Percentiles rank a stretch among this genome's conserved stretches.
phyloP scores from a whole-genome alignment of 768 basidiomycete genomes.

The Tulasnella sp. region DNA sequence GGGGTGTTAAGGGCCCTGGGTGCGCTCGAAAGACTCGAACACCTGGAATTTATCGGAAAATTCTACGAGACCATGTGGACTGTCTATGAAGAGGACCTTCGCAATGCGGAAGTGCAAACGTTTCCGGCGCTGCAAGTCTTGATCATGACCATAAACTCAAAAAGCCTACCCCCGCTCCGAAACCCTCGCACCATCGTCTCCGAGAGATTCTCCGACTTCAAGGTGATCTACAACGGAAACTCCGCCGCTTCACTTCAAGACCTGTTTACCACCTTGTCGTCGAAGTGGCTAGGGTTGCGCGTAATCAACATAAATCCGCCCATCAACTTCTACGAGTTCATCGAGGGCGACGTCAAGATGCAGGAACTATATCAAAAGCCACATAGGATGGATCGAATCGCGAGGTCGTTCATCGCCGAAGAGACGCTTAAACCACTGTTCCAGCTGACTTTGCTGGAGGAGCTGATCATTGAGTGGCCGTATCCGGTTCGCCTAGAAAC shows the following conservation, averaged over 20 bases:
- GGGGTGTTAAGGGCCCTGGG: neutral
- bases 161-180: neutral
- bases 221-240: conserved; percentile 7
- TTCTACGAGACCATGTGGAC: neutral
- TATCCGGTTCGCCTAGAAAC: neutral
- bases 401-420: neutral
- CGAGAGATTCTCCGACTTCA: neutral
- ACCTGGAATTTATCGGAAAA: neutral
- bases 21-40: neutral
- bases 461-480: conserved; percentile 10
- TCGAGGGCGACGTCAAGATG: conserved; percentile 6
- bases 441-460: neutral
- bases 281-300: neutral
- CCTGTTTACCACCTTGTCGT: neutral
- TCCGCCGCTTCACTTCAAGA: neutral
- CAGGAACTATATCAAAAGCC: conserved; percentile 11
- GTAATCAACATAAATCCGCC: neutral
- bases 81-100: neutral
- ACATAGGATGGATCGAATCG: conserved; percentile 1
- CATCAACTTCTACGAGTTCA: neutral
- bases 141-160: neutral
- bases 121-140: neutral
- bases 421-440: conserved; percentile 3
- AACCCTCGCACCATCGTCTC: neutral
- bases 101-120: too few relatives aligned